phyloP scores from a whole-genome alignment of 108 stramenopile genomes.

The Aurantiochytrium sp. region DNA sequence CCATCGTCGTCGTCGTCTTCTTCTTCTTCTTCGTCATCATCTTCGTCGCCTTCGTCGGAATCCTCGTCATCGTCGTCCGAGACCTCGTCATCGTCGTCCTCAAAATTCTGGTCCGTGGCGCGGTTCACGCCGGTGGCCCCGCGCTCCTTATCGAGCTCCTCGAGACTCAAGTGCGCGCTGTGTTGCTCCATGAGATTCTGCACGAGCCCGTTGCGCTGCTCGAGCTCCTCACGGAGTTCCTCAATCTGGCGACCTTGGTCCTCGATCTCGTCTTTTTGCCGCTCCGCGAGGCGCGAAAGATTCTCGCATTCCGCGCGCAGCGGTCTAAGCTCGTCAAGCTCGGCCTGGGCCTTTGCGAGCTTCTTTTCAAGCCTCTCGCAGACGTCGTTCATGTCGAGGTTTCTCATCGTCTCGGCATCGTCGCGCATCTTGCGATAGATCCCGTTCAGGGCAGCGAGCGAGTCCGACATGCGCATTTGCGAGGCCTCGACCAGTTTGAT shows the following conservation, averaged over 20 bases:
- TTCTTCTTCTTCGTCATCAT: neutral
- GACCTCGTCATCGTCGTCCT: slow-evolving; percentile 31
- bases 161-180: slow-evolving; percentile 31
- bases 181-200: slow-evolving; percentile 44
- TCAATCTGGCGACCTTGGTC: slow-evolving; percentile 31
- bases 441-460: slow-evolving; percentile 54
- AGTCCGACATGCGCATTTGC: slow-evolving; percentile 51
- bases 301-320: slow-evolving; percentile 35
- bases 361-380: slow-evolving; percentile 40
- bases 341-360: slow-evolving; percentile 12
- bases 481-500: slow-evolving; percentile 33
- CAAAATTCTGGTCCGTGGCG: slow-evolving; percentile 19
- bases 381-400: slow-evolving; percentile 38
- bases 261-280: slow-evolving; percentile 7
- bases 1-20: neutral
- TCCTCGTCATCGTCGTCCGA: slow-evolving; percentile 30
- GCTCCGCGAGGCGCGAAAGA: neutral
- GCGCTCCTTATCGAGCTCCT: neutral
- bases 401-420: slow-evolving; percentile 38
- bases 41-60: neutral
- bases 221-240: neutral
- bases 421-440: slow-evolving; percentile 58
- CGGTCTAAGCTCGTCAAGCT: slow-evolving; percentile 35
- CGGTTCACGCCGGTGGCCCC: slow-evolving; percentile 41
- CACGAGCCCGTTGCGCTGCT: slow-evolving; percentile 31